Evolutionary conservation across 2,329 filamentous ascomycete genomes (phyloP).

Genomic region (Cladophialophora exuberans): DNA sequence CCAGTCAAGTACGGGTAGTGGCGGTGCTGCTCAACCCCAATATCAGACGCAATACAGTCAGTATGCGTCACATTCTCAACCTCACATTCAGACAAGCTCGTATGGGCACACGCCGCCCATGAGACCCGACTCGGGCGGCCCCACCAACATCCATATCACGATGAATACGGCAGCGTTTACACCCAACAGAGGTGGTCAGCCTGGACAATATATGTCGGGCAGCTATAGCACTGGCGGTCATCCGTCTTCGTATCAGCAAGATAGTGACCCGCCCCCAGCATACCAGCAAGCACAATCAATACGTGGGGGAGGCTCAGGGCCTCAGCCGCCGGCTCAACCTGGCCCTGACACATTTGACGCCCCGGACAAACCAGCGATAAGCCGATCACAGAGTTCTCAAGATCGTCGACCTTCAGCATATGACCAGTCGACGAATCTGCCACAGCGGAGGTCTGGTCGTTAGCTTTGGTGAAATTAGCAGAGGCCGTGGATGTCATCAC

Average conservation of each 20-base stretch:
- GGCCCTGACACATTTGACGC: slow-evolving; percentile 26
- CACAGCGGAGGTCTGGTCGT: slow-evolving; percentile 12
- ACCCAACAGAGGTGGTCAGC: slow-evolving; percentile 1
- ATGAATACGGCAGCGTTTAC: slow-evolving; percentile 8
- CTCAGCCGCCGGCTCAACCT: slow-evolving; percentile 23
- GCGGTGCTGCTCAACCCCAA: slow-evolving; percentile 8
- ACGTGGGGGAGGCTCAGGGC: slow-evolving; percentile 10
- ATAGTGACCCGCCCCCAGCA: slow-evolving; percentile 14
- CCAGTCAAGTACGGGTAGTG: neutral
- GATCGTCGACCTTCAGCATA: slow-evolving; percentile 11
- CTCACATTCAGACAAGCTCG: slow-evolving; percentile 4
- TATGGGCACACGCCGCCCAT: slow-evolving; percentile 9
- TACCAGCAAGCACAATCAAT: slow-evolving; percentile 20
- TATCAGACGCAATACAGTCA: slow-evolving; percentile 11
- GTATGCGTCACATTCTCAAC: slow-evolving; percentile 10
- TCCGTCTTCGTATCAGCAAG: neutral
- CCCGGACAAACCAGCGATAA: slow-evolving; percentile 8
- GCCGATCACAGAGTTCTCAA: slow-evolving; percentile 14
- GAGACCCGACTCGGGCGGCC: slow-evolving; percentile 7
- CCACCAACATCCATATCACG: slow-evolving; percentile 14
- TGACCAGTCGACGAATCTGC: slow-evolving; percentile 18
- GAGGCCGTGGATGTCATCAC: neutral
- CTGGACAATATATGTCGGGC: slow-evolving; percentile 2
- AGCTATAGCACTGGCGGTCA: slow-evolving; percentile 12
- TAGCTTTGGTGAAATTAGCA: neutral